A percentile compares a stretch with the other conserved stretches of the same genome.
These are phyloP conservation scores for Candida sanyaensis DNA, from an alignment of 1,139 yeast genomes.

Conservation along the genomic window DNA sequence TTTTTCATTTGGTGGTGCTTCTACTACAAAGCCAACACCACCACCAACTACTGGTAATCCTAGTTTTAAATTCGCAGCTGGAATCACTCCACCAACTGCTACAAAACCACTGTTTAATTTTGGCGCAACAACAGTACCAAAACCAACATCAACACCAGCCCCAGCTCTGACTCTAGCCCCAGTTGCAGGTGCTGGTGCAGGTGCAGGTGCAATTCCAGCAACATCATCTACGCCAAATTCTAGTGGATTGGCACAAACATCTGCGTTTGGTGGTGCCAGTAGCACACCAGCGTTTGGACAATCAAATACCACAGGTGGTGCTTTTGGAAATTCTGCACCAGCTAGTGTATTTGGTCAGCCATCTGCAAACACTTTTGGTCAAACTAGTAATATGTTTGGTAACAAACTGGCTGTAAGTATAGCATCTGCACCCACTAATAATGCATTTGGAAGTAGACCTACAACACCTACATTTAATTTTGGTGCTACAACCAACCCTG, in stretches of 20 bases:
- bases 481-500: background rate
- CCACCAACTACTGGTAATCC: slow-evolving; percentile 5
- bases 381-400: slow-evolving; percentile 1
- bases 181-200: no score
- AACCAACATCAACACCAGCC: no score
- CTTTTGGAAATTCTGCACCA: background rate
- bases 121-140: slow-evolving; percentile 2
- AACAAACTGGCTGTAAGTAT: background rate
- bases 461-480: slow-evolving; percentile 12
- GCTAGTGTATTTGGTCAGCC: slow-evolving; percentile 10
- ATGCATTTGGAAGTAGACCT: slow-evolving; percentile 10
- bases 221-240: background rate
- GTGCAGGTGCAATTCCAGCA: background rate
- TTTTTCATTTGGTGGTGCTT: background rate
- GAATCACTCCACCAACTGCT: slow-evolving; percentile 11
- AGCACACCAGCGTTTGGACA: slow-evolving; percentile 2
- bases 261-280: slow-evolving; percentile 3
- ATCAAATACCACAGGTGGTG: background rate
- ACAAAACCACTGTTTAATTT: slow-evolving; percentile 7
- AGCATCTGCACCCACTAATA: background rate
- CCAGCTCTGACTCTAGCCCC: no score
- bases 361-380: background rate
- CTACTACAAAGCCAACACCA: background rate
- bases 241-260: background rate
- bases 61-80: slow-evolving; percentile 16